Conservation (phyloP, 1,284 basidiomycete genomes). For the Cryptococcus sp. region DNA sequence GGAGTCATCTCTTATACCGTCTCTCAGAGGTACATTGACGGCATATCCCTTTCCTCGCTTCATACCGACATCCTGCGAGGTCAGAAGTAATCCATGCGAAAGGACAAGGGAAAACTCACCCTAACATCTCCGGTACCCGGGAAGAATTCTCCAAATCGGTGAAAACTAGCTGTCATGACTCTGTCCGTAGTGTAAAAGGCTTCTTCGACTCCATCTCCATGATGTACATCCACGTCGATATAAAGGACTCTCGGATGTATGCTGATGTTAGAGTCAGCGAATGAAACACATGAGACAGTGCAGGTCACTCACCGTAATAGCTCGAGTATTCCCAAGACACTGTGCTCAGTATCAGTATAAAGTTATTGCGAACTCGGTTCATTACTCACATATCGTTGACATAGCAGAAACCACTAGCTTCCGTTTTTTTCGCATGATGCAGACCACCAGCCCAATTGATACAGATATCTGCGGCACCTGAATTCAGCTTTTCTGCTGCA, state of each 20-base stretch:
- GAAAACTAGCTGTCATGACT: constrained; percentile 94
- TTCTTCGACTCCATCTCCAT: constrained; percentile 97
- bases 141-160: constrained; percentile 96
- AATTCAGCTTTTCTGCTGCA: constrained; percentile 75
- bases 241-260: constrained; percentile 82
- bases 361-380: neutral
- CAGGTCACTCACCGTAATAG: constrained; percentile 60
- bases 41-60: constrained; percentile 85
- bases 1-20: constrained; percentile 77
- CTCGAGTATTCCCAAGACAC: constrained; percentile 84
- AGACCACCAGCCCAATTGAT: constrained; percentile 98
- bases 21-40: constrained; percentile 88
- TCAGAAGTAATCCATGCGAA: neutral
- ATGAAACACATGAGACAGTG: neutral
- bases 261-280: constrained; percentile 21
- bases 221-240: constrained; percentile 97
- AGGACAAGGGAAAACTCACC: constrained; percentile 21
- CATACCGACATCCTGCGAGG: constrained; percentile 67
- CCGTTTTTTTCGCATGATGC: constrained; percentile 96
- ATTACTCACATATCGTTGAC: constrained; percentile 67
- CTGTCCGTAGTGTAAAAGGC: constrained; percentile 97
- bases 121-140: constrained; percentile 83
- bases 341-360: constrained; percentile 42
- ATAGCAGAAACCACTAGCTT: constrained; percentile 96
- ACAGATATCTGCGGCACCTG: constrained; percentile 80